Conservation (phyloP, 2,329 filamentous ascomycete species). For the Aureobasidium sp. region DNA sequence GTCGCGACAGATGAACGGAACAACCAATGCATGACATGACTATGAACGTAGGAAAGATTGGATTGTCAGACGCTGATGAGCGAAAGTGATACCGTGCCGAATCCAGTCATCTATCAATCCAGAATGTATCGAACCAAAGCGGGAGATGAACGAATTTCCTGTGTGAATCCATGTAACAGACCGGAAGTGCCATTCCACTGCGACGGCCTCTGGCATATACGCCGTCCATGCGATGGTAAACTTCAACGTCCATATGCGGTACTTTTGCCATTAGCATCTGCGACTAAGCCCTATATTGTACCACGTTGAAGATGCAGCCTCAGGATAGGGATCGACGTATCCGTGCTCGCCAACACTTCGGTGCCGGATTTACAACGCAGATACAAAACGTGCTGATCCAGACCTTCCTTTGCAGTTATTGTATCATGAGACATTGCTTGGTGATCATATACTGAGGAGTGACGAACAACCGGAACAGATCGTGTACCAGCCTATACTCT, state of each 20-base stretch:
- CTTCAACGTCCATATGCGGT: neutral
- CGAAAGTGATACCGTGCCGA: no score
- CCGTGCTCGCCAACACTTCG: neutral
- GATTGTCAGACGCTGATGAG: no score
- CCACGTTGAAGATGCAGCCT: neutral
- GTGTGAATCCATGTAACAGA: no score
- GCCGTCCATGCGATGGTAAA: no score
- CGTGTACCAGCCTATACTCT: no score
- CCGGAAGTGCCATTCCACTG: no score
- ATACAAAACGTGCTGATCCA: neutral
- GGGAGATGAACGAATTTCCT: no score
- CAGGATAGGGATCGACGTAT: neutral
- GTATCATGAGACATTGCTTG: neutral
- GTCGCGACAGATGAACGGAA: constrained; percentile 27
- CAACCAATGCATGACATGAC: neutral
- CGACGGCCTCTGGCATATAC: no score
- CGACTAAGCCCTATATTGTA: neutral
- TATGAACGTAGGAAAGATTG: neutral
- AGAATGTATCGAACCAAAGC: no score
- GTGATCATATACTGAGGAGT: no score
- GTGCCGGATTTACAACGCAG: neutral
- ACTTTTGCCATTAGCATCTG: neutral
- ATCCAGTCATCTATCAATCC: no score
- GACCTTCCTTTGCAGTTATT: neutral
- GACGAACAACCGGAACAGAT: no score